phyloP scores from a whole-genome alignment of 2,329 filamentous ascomycete genomes.

The Clonostachys byssicola region DNA sequence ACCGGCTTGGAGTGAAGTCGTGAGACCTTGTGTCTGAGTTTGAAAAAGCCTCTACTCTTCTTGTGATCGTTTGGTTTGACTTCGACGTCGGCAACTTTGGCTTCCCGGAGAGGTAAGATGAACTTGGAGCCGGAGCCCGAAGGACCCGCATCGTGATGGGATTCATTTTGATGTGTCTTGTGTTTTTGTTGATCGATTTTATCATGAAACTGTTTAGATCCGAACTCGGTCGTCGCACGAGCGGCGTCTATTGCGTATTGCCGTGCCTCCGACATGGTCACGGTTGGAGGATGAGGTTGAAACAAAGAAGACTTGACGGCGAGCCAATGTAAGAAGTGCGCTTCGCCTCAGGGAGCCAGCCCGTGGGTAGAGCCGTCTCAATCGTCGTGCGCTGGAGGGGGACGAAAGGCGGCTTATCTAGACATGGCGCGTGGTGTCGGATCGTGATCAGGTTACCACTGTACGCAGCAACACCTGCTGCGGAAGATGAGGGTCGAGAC shows the following conservation, averaged over 20 bases:
- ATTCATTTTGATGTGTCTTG: conserved; percentile 19
- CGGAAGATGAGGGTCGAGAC: no score
- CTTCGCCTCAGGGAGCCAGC: conserved; percentile 4
- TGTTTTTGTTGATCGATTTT: conserved; percentile 48
- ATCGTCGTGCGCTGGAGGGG: conserved; percentile 2
- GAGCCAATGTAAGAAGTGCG: not conserved
- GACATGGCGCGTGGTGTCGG: conserved; percentile 1
- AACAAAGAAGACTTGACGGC: conserved; percentile 12
- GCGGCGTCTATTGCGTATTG: conserved; percentile 51
- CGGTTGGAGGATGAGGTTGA: conserved; percentile 3
- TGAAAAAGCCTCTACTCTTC: conserved; percentile 36
- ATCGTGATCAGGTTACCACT: no score
- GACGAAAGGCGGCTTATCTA: not conserved
- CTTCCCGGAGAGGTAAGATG: conserved; percentile 43
- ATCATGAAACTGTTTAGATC: conserved; percentile 59
- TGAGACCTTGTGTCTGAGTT: conserved; percentile 31
- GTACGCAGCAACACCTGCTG: no score
- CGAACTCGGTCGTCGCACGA: conserved; percentile 59
- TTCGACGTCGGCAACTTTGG: conserved; percentile 23
- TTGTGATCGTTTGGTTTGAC: conserved; percentile 27
- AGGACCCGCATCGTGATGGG: conserved; percentile 5
- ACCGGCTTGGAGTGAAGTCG: conserved; percentile 21
- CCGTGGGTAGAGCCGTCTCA: conserved; percentile 4
- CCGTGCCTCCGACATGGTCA: conserved; percentile 24
- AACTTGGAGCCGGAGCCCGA: conserved; percentile 31